Base-by-base conservation (phyloP, 345 rosid species). In the Brassica napus region DNA sequence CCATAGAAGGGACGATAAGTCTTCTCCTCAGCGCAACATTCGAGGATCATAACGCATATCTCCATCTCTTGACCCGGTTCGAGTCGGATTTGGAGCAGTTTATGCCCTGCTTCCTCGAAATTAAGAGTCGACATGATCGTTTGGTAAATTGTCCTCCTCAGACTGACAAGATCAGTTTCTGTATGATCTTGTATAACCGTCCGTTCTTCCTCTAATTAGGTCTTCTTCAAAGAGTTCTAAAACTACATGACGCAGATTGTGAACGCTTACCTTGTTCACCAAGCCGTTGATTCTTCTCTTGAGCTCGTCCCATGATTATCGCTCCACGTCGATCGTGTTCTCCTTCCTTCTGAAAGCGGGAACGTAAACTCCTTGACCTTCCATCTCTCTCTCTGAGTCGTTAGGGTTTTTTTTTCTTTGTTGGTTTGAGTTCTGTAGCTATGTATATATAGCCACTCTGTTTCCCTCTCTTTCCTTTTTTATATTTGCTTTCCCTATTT, bases 71-170 rank as follows among this genome's bases (percentile, higher is more conserved):
- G 94, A 71, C 97, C 95, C 4, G 91, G 88, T 86, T 91, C 94
- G 18, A 93, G 84, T 82, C 88, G 88, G 75, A 91, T 88, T 67
- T 90, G 88, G 83, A 89, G 68, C 11, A 93, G 83, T 70, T 91
- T 93, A 81, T 94, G 98, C 60, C 94, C 92, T 55, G 95, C 95
- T 84, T 91, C 97, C 85, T 94, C 96, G 52, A 91, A 91, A 72
- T 86, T 92, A 60, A 90, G 92, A 82, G 94, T 90, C 12, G 97
- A 90, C 94, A 94, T 90, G 66, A 94, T 90, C 5, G 95, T 90
- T 5, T 85, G 83, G 77, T 90, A 91, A 55, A 94, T 89, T 55
- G 93, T 89, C 82, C 95, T 90, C 59, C 98, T 86, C 37, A 91
- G 92, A 79, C 87, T 90, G 15, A 91, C 73, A 81, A 90, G 94